A percentile compares a stretch with the other conserved stretches of the same genome.
Evolutionary conservation across 768 basidiomycete species (phyloP).

Genomic region (Trametes villosa): DNA sequence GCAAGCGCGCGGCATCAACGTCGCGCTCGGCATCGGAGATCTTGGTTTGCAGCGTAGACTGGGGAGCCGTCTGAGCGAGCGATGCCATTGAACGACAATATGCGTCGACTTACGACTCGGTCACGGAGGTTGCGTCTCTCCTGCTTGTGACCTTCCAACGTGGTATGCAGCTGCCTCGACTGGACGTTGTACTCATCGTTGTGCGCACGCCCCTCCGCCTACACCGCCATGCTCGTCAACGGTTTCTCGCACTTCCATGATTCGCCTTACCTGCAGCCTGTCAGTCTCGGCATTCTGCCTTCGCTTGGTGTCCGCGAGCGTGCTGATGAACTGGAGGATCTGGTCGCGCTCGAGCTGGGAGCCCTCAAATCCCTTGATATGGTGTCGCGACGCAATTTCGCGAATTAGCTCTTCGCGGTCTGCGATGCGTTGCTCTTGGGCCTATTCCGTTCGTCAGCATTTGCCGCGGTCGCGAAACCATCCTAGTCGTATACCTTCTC

Average conservation of each 20-base stretch:
- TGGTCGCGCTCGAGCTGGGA: conserved; percentile 72
- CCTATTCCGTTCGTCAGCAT: conserved; percentile 45
- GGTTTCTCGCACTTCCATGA: background rate
- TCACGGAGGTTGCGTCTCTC: conserved; percentile 56
- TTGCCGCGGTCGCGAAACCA: background rate
- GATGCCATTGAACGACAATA: background rate
- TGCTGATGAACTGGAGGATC: conserved; percentile 72
- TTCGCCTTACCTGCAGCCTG: conserved; percentile 60
- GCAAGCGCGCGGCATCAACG: conserved; percentile 58
- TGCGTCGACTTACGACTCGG: conserved; percentile 53
- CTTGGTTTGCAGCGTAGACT: conserved; percentile 44
- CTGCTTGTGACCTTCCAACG: conserved; percentile 56
- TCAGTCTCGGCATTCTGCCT: conserved; percentile 68
- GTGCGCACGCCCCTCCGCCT: conserved; percentile 60
- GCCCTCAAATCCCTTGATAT: conserved; percentile 75
- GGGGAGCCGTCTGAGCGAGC: background rate
- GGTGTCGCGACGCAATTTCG: conserved; percentile 66
- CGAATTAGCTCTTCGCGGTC: conserved; percentile 78
- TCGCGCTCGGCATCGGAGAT: conserved; percentile 56
- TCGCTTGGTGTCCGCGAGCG: conserved; percentile 63
- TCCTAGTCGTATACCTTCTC: conserved; percentile 55
- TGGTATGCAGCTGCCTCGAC: conserved; percentile 58
- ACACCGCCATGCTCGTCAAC: background rate
- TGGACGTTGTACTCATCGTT: conserved; percentile 70
- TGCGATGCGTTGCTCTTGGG: conserved; percentile 68